A percentile compares a stretch with the other conserved stretches of the same genome.
phyloP scores from a whole-genome alignment of 106 monocot genomes.

The Triglochin maritima region DNA sequence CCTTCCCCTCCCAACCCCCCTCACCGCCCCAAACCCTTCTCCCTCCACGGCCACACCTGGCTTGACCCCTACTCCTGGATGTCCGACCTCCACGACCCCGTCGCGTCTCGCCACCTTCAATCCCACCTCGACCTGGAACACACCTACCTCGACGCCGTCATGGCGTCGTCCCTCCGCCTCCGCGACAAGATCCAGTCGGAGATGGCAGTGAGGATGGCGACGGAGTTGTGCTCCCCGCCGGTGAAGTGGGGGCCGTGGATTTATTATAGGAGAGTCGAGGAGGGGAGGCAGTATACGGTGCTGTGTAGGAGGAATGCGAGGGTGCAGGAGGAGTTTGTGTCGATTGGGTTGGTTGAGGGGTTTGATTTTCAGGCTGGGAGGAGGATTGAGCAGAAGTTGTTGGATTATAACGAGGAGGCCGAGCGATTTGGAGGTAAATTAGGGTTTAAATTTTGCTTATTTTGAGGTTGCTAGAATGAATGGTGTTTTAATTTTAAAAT shows the following conservation, averaged over 20 bases:
- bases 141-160: conserved; percentile 74
- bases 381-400: conserved; percentile 78
- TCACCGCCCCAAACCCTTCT: conserved; percentile 56
- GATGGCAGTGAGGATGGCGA: conserved; percentile 69
- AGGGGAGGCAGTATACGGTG: conserved; percentile 77
- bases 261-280: conserved; percentile 79
- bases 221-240: conserved; percentile 69
- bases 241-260: conserved; percentile 83
- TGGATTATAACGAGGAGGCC: conserved; percentile 85
- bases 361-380: conserved; percentile 75
- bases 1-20: conserved; percentile 63
- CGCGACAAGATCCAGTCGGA: conserved; percentile 79
- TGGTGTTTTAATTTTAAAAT: background rate
- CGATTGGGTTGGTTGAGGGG: conserved; percentile 48
- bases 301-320: conserved; percentile 75
- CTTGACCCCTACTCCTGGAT: conserved; percentile 94
- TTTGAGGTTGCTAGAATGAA: background rate
- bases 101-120: conserved; percentile 94
- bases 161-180: conserved; percentile 59
- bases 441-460: no score
- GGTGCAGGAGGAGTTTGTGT: conserved; percentile 60
- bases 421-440: conserved; percentile 77
- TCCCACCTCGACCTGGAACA: conserved; percentile 81
- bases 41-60: conserved; percentile 67
- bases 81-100: conserved; percentile 61